Evolutionary conservation across 2,329 filamentous ascomycete genomes (phyloP).

Genomic region (Stenocarpella maydis): DNA sequence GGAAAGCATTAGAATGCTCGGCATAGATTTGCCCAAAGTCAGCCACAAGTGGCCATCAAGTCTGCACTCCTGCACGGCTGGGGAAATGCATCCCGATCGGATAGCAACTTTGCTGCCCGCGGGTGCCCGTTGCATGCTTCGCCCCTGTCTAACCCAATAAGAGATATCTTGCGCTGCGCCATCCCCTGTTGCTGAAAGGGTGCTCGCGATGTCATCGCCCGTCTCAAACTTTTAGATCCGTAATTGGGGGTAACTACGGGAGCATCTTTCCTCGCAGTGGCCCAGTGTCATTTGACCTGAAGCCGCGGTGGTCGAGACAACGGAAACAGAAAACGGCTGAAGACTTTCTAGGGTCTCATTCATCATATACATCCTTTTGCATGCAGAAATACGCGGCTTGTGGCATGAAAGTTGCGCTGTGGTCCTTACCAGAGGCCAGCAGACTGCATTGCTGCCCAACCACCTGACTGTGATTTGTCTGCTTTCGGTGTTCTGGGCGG

Average conservation of each 20-base stretch:
- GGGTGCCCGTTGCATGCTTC: not conserved
- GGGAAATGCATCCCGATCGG: not conserved
- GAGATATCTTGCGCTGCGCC: not conserved
- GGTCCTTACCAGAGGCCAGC: not conserved
- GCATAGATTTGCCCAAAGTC: not conserved
- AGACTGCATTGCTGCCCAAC: not conserved
- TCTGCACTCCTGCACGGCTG: too few relatives aligned
- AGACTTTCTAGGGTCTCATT: too few relatives aligned
- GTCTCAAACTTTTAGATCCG: too few relatives aligned
- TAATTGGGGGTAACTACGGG: too few relatives aligned
- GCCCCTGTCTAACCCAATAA: not conserved
- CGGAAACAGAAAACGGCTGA: not conserved
- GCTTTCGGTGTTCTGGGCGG: not conserved
- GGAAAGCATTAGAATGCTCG: constrained; percentile 2
- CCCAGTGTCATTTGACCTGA: constrained; percentile 5
- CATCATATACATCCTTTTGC: not conserved
- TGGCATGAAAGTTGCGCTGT: too few relatives aligned
- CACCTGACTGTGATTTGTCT: not conserved
- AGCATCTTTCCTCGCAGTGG: not conserved
- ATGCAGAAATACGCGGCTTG: not conserved
- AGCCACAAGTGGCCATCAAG: not conserved
- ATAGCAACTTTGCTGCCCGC: not conserved
- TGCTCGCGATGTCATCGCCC: not conserved
- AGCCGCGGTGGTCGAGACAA: not conserved
- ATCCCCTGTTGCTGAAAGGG: not conserved